Evolutionary conservation across 345 rosid genomes (phyloP), one percentile per base, ranked within the genome.

Genomic region (Murraya koenigii): DNA sequence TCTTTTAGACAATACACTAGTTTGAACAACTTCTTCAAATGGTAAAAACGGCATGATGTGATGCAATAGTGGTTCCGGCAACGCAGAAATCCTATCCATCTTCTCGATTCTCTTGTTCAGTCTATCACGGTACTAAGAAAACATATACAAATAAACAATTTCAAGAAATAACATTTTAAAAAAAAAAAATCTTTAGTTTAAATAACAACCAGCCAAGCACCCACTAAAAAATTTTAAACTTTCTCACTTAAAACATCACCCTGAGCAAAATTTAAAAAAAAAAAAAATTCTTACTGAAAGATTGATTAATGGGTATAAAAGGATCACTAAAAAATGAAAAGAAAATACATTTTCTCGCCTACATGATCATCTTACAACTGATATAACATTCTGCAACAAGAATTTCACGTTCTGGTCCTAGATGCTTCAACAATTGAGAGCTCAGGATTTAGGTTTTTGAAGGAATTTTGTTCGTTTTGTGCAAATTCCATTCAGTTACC

Each of bases 51-150:
- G 58, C 54, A 72, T 23, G 23, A 72, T 58, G 14, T 72, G 66
- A 2, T 71, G 75, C 49, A 71, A 55, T 33, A 71, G 10, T 7
- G 75, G 39, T 20, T 71, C 61, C 1, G 76, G 76, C 76, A 72
- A 72, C 3, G 36, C 14, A 36, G 54, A 58, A 11, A 72, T 72
- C 15, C 30, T 23, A 10, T 35, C 76, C 20, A 59, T n/a, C n/a
- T 11, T 23, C 7, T 33, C 26, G n/a, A 20, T 14, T 55, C 65
- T 70, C 61, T 6, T 44, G 15, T 69, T 30, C 73, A 69, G 35
- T 33, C 35, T 33, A 33, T 33, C 35, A 33, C 35, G 3, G 3
- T 33, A 33, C 35, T 33, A 33, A 33, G 35, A 33, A 33, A 33
- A 33, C 35, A 1, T 33, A 33, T 33, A 33, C 35, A n/a, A 19